Evolutionary conservation across 768 basidiomycete species (phyloP).

Genomic region (Suillus spraguei): DNA sequence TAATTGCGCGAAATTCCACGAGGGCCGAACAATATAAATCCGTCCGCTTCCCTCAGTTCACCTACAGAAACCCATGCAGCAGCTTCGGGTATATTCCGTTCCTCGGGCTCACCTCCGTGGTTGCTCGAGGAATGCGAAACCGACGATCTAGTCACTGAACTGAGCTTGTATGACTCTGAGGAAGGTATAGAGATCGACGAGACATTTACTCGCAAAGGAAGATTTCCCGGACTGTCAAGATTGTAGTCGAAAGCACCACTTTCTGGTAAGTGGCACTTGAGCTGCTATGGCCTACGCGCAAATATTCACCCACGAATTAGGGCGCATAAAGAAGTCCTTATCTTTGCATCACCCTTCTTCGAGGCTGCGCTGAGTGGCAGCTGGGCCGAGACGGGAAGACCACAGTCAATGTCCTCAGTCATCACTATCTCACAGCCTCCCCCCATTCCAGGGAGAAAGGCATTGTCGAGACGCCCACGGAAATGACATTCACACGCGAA

Average conservation of each 20-base stretch:
- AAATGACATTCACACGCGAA: constrained; percentile 63
- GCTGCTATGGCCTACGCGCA: constrained; percentile 10
- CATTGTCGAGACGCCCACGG: constrained; percentile 44
- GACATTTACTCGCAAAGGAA: constrained; percentile 68
- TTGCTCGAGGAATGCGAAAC: constrained; percentile 74
- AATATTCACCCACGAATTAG: constrained; percentile 38
- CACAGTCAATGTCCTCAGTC: constrained; percentile 77
- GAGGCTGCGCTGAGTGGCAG: constrained; percentile 88
- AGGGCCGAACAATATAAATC: constrained; percentile 73
- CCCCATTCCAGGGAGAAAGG: constrained; percentile 53
- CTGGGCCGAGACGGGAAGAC: constrained; percentile 89
- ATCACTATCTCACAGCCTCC: constrained; percentile 84
- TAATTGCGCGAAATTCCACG: constrained; percentile 87
- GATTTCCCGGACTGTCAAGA: constrained; percentile 90
- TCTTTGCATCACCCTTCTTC: constrained; percentile 95
- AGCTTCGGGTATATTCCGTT: constrained; percentile 81
- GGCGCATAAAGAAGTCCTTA: constrained; percentile 90
- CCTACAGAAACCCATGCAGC: constrained; percentile 90
- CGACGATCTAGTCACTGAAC: constrained; percentile 69
- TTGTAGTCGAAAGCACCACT: constrained; percentile 84
- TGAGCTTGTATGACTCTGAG: constrained; percentile 66
- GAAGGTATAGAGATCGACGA: constrained; percentile 80
- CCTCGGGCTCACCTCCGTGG: constrained; percentile 80
- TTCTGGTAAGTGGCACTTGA: constrained; percentile 70
- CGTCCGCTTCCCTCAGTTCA: constrained; percentile 79